These are phyloP conservation scores for Anisogramma anomala DNA, from an alignment of 2,329 filamentous ascomycete genomes.

Conservation along the genomic window DNA sequence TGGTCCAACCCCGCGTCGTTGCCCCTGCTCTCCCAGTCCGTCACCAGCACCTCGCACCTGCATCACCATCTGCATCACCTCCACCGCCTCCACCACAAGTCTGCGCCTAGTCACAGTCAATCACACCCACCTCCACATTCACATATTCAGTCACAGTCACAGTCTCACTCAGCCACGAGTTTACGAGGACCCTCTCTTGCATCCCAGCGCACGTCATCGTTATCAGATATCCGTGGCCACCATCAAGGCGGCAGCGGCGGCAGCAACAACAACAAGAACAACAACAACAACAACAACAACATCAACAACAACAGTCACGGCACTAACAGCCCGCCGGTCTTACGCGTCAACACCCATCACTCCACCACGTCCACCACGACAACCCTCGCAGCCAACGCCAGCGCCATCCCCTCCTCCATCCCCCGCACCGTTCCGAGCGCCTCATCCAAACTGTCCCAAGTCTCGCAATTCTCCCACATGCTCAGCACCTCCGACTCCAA, in stretches of 20 bases:
- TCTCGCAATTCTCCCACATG: too few species aligned
- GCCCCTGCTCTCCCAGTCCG: constrained; percentile 14
- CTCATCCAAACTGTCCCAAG: constrained; percentile 23
- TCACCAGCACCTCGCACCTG: constrained; percentile 8
- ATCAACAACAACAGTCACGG: constrained; percentile 3
- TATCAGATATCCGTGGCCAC: constrained; percentile 9
- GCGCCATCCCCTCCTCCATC: constrained; percentile 23
- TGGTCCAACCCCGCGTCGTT: constrained; percentile 14
- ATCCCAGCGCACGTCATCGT: constrained; percentile 23
- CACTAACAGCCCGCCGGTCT: constrained; percentile 3
- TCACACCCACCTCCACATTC: not conserved
- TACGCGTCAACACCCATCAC: constrained; percentile 10
- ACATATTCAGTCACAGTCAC: not conserved
- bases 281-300: not conserved
- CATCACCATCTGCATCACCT: too few species aligned
- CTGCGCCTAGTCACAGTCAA: constrained; percentile 20
- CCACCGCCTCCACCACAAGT: constrained; percentile 18
- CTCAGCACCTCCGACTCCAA: constrained; percentile 15
- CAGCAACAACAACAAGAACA: constrained; percentile 29
- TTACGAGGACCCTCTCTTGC: constrained; percentile 28
- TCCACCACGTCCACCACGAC: not conserved
- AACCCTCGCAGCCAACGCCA: constrained; percentile 6
- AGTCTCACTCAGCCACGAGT: constrained; percentile 16
- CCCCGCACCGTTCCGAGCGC: constrained; percentile 2
- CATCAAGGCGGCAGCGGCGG: too few species aligned